phyloP scores from a whole-genome alignment of 345 rosid genomes.

The Euphorbia pulcherrima region DNA sequence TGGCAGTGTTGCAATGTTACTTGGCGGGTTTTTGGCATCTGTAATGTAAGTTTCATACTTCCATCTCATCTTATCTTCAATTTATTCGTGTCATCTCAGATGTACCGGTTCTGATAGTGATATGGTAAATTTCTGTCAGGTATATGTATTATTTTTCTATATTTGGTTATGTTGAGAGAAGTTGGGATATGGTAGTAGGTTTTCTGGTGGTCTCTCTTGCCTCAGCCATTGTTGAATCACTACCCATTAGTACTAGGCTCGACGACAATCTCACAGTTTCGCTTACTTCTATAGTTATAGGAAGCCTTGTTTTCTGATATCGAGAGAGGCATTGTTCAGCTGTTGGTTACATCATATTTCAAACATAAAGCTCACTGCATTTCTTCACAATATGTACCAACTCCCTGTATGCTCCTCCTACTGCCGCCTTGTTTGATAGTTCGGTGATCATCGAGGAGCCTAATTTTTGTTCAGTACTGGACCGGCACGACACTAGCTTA shows the following conservation, averaged over 20 bases:
- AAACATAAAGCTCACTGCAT: no score
- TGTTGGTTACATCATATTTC: background rate
- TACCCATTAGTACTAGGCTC: constrained; percentile 66
- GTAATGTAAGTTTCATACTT: constrained; percentile 40
- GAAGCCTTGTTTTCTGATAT: constrained; percentile 44
- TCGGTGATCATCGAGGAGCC: no score
- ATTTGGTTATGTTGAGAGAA: constrained; percentile 52
- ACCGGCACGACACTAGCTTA: no score
- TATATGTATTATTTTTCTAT: constrained; percentile 66
- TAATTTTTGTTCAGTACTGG: no score
- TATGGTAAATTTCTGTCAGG: constrained; percentile 32
- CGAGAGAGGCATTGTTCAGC: background rate
- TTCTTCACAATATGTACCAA: no score
- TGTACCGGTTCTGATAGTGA: constrained; percentile 9
- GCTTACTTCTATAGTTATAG: constrained; percentile 55
- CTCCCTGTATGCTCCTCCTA: no score
- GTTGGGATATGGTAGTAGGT: constrained; percentile 50
- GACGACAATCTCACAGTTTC: constrained; percentile 92
- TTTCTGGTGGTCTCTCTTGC: constrained; percentile 63
- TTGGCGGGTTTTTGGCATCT: constrained; percentile 67
- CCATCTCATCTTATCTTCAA: background rate
- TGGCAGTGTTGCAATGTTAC: constrained; percentile 78
- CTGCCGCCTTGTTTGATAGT: no score
- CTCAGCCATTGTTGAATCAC: constrained; percentile 78
- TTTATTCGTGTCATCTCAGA: background rate